phyloP scores from a whole-genome alignment of 2,329 filamentous ascomycete genomes.

The Epichloe festucae region DNA sequence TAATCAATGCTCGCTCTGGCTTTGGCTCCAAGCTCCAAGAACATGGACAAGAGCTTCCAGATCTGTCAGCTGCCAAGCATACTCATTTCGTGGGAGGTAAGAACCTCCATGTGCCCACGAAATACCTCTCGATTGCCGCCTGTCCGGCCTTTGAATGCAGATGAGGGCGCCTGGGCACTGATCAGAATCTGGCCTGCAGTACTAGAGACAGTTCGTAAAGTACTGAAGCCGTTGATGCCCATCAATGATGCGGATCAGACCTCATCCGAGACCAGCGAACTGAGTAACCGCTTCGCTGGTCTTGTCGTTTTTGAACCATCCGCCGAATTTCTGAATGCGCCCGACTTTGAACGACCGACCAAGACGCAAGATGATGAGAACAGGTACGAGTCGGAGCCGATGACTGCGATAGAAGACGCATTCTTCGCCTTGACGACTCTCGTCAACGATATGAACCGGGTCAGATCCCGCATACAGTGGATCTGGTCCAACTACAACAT shows the following conservation, averaged over 20 bases:
- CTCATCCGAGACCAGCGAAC: neutral
- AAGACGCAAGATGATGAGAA: neutral
- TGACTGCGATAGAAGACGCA: conserved; percentile 13
- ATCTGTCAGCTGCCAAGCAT: conserved; percentile 11
- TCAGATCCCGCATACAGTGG: conserved; percentile 15
- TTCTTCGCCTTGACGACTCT: conserved; percentile 15
- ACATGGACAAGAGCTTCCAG: conserved; percentile 8
- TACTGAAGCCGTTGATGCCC: conserved; percentile 14
- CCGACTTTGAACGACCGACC: conserved; percentile 8
- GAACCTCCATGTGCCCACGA: conserved; percentile 19
- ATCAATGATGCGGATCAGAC: neutral
- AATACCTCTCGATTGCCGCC: neutral
- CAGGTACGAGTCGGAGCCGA: conserved; percentile 20
- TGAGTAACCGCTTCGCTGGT: conserved; percentile 21
- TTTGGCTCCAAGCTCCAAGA: conserved; percentile 13
- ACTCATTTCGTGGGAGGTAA: conserved; percentile 2
- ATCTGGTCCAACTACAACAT: conserved; percentile 18
- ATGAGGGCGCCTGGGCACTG: neutral
- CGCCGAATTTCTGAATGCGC: conserved; percentile 21
- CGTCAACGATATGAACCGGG: conserved; percentile 17
- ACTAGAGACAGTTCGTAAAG: conserved; percentile 20
- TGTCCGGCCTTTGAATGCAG: neutral
- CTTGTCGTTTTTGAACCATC: conserved; percentile 26
- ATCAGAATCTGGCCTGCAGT: conserved; percentile 12
- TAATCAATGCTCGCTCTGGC: conserved; percentile 21